A percentile compares a stretch with the other conserved stretches of the same genome.
Evolutionary conservation across 352 stramenopile genomes (phyloP).

Genomic region (Thalassiosira livingstoniorum): DNA sequence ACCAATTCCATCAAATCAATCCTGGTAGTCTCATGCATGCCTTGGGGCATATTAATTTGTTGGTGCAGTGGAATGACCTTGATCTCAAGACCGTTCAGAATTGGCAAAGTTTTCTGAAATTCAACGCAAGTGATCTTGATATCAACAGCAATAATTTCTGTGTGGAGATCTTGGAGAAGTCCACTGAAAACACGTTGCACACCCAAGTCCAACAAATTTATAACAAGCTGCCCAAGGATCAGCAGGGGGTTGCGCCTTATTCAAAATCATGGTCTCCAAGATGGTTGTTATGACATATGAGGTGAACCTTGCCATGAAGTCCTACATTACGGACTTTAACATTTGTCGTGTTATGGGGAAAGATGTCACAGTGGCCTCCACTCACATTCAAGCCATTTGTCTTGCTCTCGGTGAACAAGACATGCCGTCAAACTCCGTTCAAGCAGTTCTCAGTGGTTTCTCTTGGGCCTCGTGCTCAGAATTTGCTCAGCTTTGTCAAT

Average conservation of each 20-base stretch:
- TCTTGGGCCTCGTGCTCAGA: background rate
- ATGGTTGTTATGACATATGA: background rate
- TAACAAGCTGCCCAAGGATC: background rate
- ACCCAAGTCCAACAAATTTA: background rate
- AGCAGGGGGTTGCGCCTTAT: background rate
- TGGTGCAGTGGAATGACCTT: background rate
- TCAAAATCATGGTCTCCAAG: background rate
- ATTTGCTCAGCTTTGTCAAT: background rate
- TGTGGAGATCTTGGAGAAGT: background rate
- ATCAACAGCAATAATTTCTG: background rate
- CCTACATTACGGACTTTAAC: background rate
- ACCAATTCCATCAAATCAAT: background rate
- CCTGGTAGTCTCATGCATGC: background rate
- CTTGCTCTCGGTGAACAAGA: background rate
- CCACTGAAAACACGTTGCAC: background rate
- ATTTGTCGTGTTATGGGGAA: background rate
- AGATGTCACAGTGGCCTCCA: background rate
- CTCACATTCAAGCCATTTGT: background rate
- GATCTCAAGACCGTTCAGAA: background rate
- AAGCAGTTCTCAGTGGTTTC: background rate
- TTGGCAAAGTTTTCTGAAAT: background rate
- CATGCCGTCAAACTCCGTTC: background rate
- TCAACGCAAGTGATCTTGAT: background rate
- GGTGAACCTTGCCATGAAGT: background rate
- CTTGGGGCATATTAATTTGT: background rate